Base-by-base conservation (phyloP, 192 early-diverging fungal genomes). In the Coemansia sp. region DNA sequence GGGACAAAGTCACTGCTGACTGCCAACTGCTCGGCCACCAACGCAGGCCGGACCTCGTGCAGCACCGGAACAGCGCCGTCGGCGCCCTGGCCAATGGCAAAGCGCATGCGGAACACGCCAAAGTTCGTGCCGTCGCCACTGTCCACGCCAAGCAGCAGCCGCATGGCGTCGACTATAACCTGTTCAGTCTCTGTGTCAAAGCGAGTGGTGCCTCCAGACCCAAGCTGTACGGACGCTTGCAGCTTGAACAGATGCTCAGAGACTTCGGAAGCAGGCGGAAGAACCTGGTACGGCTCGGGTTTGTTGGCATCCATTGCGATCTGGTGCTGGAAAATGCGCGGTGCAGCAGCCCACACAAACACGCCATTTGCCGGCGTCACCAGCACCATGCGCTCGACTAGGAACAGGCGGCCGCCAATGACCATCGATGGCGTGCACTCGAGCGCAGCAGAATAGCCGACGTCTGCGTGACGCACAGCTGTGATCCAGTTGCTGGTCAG, bases 401-500 rank as follows among this genome's bases (percentile, higher is more conserved):
- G 22, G 49, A 62, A 61, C 1, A 73, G 39, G 19, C 71, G 65
- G 48, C 66, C 66, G 45, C 32, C 57, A 19, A 67, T 32, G 37
- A 69, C 14, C 1, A 66, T 63, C 4, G 67, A 69, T 21, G 66
- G 79, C 14, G 55, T 35, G 25, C 74, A 82, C 41, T 66, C 57
- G 24, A 70, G 27, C 7, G 72, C 79, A 14, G 62, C 51, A 7
- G 63, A 65, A 51, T 82, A 82, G 22, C 79, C 79, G n/a, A 82
- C 74, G 35, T 82, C 79, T 3, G 29, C 59, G 12, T 82, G 79
- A 21, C 79, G 79, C 51, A 76, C 74, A 27, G 70, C 79, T 3
- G 67, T 52, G 4, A 32, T 61, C 73, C 70, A 73, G 69, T 55
- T 66, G 48, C 25, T 73, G 23, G 79, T 82, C 14, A 82, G 58